Evolutionary conservation across 441 rosid species (phyloP).

Genomic region (Erodium moschatum): DNA sequence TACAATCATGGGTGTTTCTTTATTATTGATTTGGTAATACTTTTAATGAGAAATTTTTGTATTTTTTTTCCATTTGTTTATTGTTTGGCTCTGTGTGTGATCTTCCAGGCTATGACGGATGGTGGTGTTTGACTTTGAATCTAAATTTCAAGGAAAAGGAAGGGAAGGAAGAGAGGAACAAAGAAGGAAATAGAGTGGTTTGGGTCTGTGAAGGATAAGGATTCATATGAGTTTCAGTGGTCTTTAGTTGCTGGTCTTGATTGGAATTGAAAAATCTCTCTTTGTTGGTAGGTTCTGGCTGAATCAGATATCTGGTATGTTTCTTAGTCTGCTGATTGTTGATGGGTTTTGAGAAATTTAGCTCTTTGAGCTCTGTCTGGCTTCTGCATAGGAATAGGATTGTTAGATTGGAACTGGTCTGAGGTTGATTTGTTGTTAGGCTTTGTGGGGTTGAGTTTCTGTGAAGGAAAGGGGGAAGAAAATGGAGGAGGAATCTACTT

Average conservation of each 20-base stretch:
- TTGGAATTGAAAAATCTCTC: neutral
- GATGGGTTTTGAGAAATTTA: neutral
- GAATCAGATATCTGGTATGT: neutral
- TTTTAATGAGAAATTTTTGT: slow-evolving; percentile 9
- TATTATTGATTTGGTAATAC: slow-evolving; percentile 1
- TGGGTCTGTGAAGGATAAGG: neutral
- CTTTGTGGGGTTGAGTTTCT: slow-evolving; percentile 26
- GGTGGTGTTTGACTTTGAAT: slow-evolving; percentile 45
- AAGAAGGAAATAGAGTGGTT: neutral
- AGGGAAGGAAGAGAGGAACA: neutral
- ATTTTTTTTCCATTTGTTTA: slow-evolving; percentile 17
- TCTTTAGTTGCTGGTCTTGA: neutral
- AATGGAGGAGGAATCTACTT: slow-evolving; percentile 67
- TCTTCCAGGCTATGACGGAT: slow-evolving; percentile 47
- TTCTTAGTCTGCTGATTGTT: neutral
- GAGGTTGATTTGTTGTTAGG: slow-evolving; percentile 21
- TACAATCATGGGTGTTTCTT: slow-evolving; percentile 26
- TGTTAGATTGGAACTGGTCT: neutral
- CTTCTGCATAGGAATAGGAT: neutral
- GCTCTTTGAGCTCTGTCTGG: neutral
- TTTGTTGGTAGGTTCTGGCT: neutral
- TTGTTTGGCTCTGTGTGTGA: slow-evolving; percentile 5
- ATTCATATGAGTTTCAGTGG: neutral
- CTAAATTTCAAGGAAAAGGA: slow-evolving; percentile 7
- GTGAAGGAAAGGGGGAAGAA: slow-evolving; percentile 11